A percentile compares a stretch with the other conserved stretches of the same genome.
Conservation (phyloP, 2,329 filamentous ascomycete species). For the Penicillium frequentans region DNA sequence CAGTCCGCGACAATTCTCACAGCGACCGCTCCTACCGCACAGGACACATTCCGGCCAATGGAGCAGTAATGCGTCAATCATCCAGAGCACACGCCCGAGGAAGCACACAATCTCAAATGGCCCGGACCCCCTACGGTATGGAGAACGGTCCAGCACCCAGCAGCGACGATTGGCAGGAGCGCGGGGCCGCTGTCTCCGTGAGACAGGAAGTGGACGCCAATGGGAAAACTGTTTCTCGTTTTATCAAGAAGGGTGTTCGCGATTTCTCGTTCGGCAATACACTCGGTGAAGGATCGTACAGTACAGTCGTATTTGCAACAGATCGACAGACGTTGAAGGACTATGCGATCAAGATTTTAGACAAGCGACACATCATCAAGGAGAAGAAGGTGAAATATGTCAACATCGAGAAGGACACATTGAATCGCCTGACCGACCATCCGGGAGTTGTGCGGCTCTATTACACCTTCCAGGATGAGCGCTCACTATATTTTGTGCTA, state of each 20-base stretch:
- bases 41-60: slow-evolving; percentile 58
- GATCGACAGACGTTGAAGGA: slow-evolving; percentile 93
- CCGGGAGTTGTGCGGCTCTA: slow-evolving; percentile 95
- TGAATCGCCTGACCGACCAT: slow-evolving; percentile 94
- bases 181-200: slow-evolving; percentile 82
- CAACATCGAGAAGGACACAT: slow-evolving; percentile 97
- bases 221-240: slow-evolving; percentile 76
- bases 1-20: slow-evolving; percentile 68
- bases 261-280: slow-evolving; percentile 93
- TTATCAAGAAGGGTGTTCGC: slow-evolving; percentile 94
- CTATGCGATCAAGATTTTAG: slow-evolving; percentile 96
- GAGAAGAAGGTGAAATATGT: slow-evolving; percentile 99
- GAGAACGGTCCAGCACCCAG: slow-evolving; percentile 62
- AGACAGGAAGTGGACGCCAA: slow-evolving; percentile 81
- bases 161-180: slow-evolving; percentile 94
- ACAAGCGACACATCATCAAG: slow-evolving; percentile 99
- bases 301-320: slow-evolving; percentile 87
- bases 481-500: slow-evolving; percentile 93
- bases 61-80: slow-evolving; percentile 71
- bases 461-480: slow-evolving; percentile 97
- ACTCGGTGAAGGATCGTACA: slow-evolving; percentile 95
- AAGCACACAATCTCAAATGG: slow-evolving; percentile 34
- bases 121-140: slow-evolving; percentile 51
- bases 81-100: slow-evolving; percentile 67
- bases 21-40: slow-evolving; percentile 68